These are phyloP conservation scores for Endotrypanum monterogeii DNA, from an alignment of 208 protist species.

Conservation along the genomic window DNA sequence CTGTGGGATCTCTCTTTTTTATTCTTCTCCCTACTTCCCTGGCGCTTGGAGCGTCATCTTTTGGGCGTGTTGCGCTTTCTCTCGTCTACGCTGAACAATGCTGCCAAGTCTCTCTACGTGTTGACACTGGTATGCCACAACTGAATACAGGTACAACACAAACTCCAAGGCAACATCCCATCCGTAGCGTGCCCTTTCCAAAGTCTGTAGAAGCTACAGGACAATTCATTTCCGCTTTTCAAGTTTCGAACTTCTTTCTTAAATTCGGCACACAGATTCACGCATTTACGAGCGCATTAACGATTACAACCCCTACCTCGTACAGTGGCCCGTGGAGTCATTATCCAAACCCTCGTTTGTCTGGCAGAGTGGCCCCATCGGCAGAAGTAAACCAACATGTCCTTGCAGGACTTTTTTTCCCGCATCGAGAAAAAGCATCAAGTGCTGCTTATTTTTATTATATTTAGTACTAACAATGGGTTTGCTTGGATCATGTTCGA, in stretches of 20 bases:
- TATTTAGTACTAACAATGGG: conserved; percentile 87
- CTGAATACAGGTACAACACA: not conserved
- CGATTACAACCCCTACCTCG: not conserved
- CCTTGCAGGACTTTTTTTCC: conserved; percentile 20
- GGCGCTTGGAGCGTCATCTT: not conserved
- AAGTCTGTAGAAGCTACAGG: not conserved
- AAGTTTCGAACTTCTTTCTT: no score
- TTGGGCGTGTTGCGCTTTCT: not conserved
- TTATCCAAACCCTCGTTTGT: not conserved
- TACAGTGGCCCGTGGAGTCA: not conserved
- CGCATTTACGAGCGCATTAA: not conserved
- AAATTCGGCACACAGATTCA: not conserved
- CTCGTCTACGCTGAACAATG: no score
- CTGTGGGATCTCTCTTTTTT: not conserved
- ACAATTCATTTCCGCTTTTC: not conserved
- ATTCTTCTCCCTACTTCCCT: not conserved
- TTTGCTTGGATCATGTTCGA: conserved; percentile 92
- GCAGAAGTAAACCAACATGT: conserved; percentile 6
- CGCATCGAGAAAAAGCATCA: conserved; percentile 61
- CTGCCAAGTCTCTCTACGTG: not conserved
- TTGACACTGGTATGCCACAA: not conserved
- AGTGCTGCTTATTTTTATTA: conserved; percentile 79
- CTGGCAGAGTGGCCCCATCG: not conserved
- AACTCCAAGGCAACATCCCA: not conserved
- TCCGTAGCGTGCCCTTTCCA: not conserved